Evolutionary conservation across 169 alveolate genomes (phyloP).

Genomic region (Perkinsus olseni): DNA sequence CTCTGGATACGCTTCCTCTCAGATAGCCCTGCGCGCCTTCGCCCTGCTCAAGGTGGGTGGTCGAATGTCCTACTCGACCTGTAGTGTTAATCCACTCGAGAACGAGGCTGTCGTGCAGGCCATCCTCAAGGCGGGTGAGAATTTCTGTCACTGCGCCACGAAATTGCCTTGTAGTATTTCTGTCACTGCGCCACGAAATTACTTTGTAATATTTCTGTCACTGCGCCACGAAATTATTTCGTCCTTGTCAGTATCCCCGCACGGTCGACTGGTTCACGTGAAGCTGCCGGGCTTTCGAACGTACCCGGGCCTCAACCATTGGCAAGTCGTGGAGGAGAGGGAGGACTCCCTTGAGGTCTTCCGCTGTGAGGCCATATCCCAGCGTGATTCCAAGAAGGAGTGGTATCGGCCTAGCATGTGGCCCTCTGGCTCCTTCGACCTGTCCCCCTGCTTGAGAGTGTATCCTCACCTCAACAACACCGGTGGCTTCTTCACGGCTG

Average conservation of each 20-base stretch:
- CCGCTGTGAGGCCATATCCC: slow-evolving; percentile 10
- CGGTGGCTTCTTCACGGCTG: slow-evolving; percentile 79
- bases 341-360: slow-evolving; percentile 6
- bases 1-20: too few species aligned
- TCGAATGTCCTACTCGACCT: slow-evolving; percentile 78
- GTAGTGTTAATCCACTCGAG: slow-evolving; percentile 87
- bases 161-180: slow-evolving; percentile 26
- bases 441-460: slow-evolving; percentile 65
- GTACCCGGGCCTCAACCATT: not conserved
- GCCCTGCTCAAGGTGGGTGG: slow-evolving; percentile 75
- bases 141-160: slow-evolving; percentile 34
- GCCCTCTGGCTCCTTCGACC: slow-evolving; percentile 48
- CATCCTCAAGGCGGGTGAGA: slow-evolving; percentile 51
- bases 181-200: too few species aligned
- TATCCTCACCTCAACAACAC: slow-evolving; percentile 83
- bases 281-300: not conserved
- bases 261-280: not conserved
- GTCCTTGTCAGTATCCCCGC: slow-evolving; percentile 13
- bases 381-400: slow-evolving; percentile 34
- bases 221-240: too few species aligned
- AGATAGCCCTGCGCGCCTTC: slow-evolving; percentile 59
- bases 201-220: too few species aligned
- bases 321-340: slow-evolving; percentile 40
- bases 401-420: slow-evolving; percentile 36
- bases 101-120: slow-evolving; percentile 86